phyloP scores from a whole-genome alignment of 2,329 filamentous ascomycete species.

The Penicillium sp. region DNA sequence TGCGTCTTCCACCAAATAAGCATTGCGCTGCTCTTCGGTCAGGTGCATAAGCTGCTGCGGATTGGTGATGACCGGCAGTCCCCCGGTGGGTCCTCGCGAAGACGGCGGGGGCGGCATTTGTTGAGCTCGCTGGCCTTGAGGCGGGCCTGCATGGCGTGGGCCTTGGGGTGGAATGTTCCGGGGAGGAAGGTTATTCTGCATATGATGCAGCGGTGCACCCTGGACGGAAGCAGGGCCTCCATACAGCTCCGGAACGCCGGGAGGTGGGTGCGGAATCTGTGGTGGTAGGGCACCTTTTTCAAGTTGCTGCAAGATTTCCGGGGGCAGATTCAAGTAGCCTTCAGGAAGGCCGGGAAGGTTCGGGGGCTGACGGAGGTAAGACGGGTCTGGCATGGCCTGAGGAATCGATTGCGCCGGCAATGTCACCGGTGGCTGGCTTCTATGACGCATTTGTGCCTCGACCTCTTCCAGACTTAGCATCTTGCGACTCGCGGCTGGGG shows the following conservation, averaged over 20 bases:
- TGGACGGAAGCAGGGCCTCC: constrained; percentile 47
- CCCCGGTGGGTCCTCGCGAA: constrained; percentile 34
- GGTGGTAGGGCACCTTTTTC: constrained; percentile 36
- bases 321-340: constrained; percentile 37
- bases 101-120: constrained; percentile 38
- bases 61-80: constrained; percentile 60
- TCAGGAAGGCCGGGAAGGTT: constrained; percentile 33
- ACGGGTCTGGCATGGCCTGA: constrained; percentile 29
- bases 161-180: constrained; percentile 41
- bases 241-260: constrained; percentile 43
- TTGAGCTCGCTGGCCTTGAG: constrained; percentile 37
- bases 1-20: constrained; percentile 84
- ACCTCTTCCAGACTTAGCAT: constrained; percentile 97
- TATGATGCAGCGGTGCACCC: constrained; percentile 66
- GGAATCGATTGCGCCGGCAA: constrained; percentile 30
- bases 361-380: constrained; percentile 34
- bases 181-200: constrained; percentile 70
- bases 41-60: constrained; percentile 72
- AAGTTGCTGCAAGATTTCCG: constrained; percentile 49
- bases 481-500: constrained; percentile 53
- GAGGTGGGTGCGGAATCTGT: constrained; percentile 39
- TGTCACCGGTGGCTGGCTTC: constrained; percentile 44
- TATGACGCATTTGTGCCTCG: constrained; percentile 82
- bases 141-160: constrained; percentile 36
- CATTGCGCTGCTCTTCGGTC: constrained; percentile 77